Evolutionary conservation across 2,329 filamentous ascomycete species (phyloP), one percentile per base, ranked within the genome.

Genomic region (Pseudocercospora crystallina): DNA sequence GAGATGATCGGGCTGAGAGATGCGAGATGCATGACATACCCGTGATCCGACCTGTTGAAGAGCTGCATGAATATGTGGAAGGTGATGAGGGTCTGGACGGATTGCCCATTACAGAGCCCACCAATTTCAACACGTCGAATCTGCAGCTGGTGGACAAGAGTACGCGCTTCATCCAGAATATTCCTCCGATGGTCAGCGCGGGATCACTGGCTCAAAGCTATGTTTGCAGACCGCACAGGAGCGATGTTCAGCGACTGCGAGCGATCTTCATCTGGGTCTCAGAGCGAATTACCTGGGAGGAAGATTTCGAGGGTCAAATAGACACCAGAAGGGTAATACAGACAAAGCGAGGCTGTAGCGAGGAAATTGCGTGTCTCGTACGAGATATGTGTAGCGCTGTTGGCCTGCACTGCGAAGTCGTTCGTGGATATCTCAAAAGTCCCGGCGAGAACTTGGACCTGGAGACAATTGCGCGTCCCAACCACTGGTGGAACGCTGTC

Each of bases 401-500:
- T 43, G 91, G 92, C 4, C 80, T 99, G 32, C 86, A 90, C 58
- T 89, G 89, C 32, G 92, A 97, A 67, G 79, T 95, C 14, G 83
- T 99, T 11, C 83, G 85, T 53, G 94, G 94, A 0, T 97, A 94
- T 65, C 81, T 99, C 49, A 99, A 99, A 69, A 79, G 82, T 1
- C 94, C 94, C 0, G 92, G 92, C 0, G 94, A 97, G 63, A 75
- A 85, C 7, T 77, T 87, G 1, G 91, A 97, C 62, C 76, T 90
- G 37, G 88, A 87, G 55, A 86, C 86, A 51, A 83, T 92, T 69
- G 89, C 89, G n/a, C 83, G 86, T 29, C 81, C 92, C 0, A 99
- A 99, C 65, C 94, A 99, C 72, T 97, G 88, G 84, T 99, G 94
- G 94, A 99, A 99, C 62, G 85, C 90, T 0, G 89, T 97, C 13